Evolutionary conservation across 257 asterid genomes (phyloP), one percentile per base, ranked within the genome.

Genomic region (Galeopsis tetrahit): DNA sequence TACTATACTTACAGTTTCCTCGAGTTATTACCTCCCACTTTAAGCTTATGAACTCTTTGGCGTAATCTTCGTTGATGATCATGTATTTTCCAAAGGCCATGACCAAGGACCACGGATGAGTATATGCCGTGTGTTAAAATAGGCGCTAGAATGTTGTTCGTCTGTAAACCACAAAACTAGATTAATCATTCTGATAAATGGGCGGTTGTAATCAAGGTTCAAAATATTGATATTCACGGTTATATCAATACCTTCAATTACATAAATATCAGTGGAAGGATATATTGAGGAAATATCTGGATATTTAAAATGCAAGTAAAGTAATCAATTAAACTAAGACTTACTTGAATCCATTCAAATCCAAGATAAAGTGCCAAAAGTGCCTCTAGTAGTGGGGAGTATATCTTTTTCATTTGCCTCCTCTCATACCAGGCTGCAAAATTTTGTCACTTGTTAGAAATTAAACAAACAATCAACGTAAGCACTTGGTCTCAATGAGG

Each of bases 281-380:
- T 9, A 43, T 8, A 43, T 8, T 43, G 49, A 43, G 49, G 13
- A 8, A 43, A 8, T 43, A 43, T 43, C 28, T 3, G 4, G 21
- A 49, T 49, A 14, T 49, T 49, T 53, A 17, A 10, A 21, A 17
- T 21, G 7, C 14, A 28, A 32, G 17, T 10, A 10, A 17, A 40
- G 35, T 31, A 28, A 56, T 14, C 8, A 32, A 36, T 6, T 4
- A 32, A 43, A 46, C 53, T 28, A 5, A 15, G 13, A 75, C 61
- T 75, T 78, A 94, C 99, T 91, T 89, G 99, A 63, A 88, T 91
- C 97, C 97, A 94, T 81, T 94, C 97, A 35, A 88, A 88, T 73
- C 99, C 99, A 34, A 94, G 97, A 80, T 94, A 94, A 39, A 94
- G 97, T 17, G 88, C 99, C 76, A 94, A 75, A 79, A 85, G 67